Base-by-base conservation (phyloP, 805 yeast species). In the Brettanomyces nanus region DNA sequence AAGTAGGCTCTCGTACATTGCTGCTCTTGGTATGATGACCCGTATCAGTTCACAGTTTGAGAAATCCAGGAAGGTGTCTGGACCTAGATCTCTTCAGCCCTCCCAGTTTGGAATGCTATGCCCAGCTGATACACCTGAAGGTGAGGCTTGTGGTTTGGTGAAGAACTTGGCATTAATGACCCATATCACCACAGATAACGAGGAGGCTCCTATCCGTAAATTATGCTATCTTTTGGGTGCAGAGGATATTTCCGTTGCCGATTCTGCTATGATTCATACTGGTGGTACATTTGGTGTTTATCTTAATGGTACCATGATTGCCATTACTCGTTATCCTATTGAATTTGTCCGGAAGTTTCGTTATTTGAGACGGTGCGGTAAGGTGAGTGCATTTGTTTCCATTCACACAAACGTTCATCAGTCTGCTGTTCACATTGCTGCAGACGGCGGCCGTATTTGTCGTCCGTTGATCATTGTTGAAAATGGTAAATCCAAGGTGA, bases 61-160 rank as follows among this genome's bases (percentile, higher is more conserved):
- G 60, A 92, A 92, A 59, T 87, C 97, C 2, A 74, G 98, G 65
- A 92, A 92, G 61, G 98, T 92, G 30, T 85, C 95, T 1, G 98
- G 98, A 31, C 98, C 98, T 36, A 83, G 98, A 73, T 97, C 98
- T 13, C 71, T 92, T 47, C 98, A 92, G 62, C 98, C 98, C 9
- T 92, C 98, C 2, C 98, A 92, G 65, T 92, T 92, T 61, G 98
- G 98, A 58, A 92, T 92, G 97, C 70, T 92, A 43, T 92, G 98
- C 69, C 86, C 97, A 5, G 85, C 97, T 0, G 98, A 92, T 73
- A 92, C 98, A 0, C 98, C 98, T 1, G 98, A 92, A 73, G 98
- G 98, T 71, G 98, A 92, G 63, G 98, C 98, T 1, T 92, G 98
- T 77, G 98, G 98, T 55, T 73, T 92, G 61, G 98, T 92, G 27